These are phyloP conservation scores for Kuraishia hungarica DNA, from an alignment of 805 yeast species.

Conservation along the genomic window DNA sequence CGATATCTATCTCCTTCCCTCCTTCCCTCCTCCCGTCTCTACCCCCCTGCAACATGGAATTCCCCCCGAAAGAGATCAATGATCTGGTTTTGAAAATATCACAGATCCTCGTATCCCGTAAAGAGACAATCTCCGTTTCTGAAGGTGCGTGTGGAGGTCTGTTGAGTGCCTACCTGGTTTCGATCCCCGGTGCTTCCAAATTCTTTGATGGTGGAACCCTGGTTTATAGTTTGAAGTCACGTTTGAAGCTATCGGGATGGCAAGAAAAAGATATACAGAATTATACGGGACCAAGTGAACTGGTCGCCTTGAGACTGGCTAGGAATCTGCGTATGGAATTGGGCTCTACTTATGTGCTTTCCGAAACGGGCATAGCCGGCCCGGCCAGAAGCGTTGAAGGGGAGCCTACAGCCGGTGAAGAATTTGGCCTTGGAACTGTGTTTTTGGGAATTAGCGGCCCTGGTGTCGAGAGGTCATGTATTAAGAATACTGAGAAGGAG, in stretches of 20 bases:
- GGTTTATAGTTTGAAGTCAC: slow-evolving; percentile 67
- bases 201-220: slow-evolving; percentile 82
- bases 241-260: slow-evolving; percentile 77
- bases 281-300: slow-evolving; percentile 78
- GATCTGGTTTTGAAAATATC: slow-evolving; percentile 51
- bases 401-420: slow-evolving; percentile 14
- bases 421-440: slow-evolving; percentile 51
- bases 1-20: no score
- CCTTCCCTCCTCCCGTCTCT: no score
- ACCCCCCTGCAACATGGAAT: slow-evolving; percentile 20
- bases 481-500: slow-evolving; percentile 31
- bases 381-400: slow-evolving; percentile 39
- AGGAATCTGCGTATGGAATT: slow-evolving; percentile 71
- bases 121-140: slow-evolving; percentile 67
- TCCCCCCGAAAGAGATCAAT: slow-evolving; percentile 54
- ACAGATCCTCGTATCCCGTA: slow-evolving; percentile 35
- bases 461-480: slow-evolving; percentile 38
- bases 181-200: slow-evolving; percentile 78
- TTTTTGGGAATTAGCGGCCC: slow-evolving; percentile 69
- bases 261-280: slow-evolving; percentile 54
- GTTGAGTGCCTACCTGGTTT: slow-evolving; percentile 68
- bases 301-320: slow-evolving; percentile 68
- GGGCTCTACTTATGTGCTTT: slow-evolving; percentile 73
- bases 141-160: slow-evolving; percentile 92
- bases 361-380: slow-evolving; percentile 88